Percentiles rank a stretch among this genome's conserved stretches.
Evolutionary conservation across 768 basidiomycete genomes (phyloP).

Genomic region (Fomitopsis pulvina): DNA sequence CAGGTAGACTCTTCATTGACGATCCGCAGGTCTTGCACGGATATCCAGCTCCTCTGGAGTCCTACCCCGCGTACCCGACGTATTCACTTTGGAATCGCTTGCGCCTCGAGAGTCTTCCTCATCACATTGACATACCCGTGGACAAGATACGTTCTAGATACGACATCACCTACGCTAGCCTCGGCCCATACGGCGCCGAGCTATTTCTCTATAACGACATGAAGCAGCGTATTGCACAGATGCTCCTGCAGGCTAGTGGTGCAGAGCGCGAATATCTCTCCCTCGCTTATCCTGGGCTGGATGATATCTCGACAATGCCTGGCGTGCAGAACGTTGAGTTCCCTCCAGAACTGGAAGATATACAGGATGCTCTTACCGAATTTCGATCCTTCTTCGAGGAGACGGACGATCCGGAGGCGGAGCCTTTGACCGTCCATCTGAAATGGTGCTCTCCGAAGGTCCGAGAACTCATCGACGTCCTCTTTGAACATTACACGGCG

Average conservation of each 20-base stretch:
- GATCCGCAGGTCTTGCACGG: constrained; percentile 45
- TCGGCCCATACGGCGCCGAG: constrained; percentile 74
- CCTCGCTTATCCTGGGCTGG: constrained; percentile 4
- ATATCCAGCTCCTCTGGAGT: constrained; percentile 45
- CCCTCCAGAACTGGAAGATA: constrained; percentile 40
- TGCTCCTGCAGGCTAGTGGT: constrained; percentile 23
- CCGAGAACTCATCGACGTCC: constrained; percentile 49
- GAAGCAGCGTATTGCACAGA: constrained; percentile 38
- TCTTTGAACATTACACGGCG: constrained; percentile 44
- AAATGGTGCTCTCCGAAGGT: constrained; percentile 75
- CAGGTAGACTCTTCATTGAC: not conserved
- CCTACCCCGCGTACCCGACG: constrained; percentile 47
- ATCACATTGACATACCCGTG: constrained; percentile 44
- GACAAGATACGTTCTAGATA: constrained; percentile 58
- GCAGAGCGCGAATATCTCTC: constrained; percentile 21
- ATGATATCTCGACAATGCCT: not conserved
- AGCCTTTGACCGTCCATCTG: constrained; percentile 39
- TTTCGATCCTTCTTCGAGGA: constrained; percentile 34
- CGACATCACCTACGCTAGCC: constrained; percentile 47
- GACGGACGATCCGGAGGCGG: constrained; percentile 20
- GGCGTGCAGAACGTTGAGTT: constrained; percentile 9
- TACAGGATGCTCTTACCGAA: constrained; percentile 42
- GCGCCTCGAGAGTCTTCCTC: constrained; percentile 28
- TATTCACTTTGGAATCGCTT: constrained; percentile 51
- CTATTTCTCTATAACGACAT: constrained; percentile 61